phyloP scores from a whole-genome alignment of 176 grass and related monocot species.

The Ensete ventricosum region DNA sequence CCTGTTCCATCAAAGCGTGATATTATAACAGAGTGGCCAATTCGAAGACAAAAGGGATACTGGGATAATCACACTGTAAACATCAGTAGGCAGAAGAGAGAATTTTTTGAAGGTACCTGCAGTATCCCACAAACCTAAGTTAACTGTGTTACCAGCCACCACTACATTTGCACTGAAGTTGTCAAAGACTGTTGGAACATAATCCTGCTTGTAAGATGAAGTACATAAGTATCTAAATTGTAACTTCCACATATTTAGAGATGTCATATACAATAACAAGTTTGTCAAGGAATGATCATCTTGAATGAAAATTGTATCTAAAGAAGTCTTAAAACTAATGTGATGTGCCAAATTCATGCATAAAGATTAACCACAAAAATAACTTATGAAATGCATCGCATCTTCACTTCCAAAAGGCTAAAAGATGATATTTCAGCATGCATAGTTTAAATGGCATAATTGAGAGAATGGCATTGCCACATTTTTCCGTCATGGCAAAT shows the following conservation, averaged over 20 bases:
- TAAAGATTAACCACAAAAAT: too few relatives aligned
- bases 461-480: background rate
- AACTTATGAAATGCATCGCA: too few relatives aligned
- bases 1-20: slow-evolving; percentile 25
- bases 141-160: slow-evolving; percentile 39
- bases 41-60: background rate
- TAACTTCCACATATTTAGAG: background rate
- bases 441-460: too few relatives aligned
- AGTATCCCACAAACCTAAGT: slow-evolving; percentile 43
- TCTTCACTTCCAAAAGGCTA: too few relatives aligned
- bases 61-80: background rate
- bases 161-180: slow-evolving; percentile 34
- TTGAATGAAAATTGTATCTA: too few relatives aligned
- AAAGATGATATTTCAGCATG: too few relatives aligned
- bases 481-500: background rate
- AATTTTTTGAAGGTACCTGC: slow-evolving; percentile 21
- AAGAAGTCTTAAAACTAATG: too few relatives aligned
- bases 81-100: background rate
- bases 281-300: background rate
- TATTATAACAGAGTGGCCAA: background rate
- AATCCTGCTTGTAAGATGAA: slow-evolving; percentile 20
- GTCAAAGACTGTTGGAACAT: slow-evolving; percentile 34
- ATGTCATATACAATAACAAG: background rate
- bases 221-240: background rate
- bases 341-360: too few relatives aligned